A percentile compares a stretch with the other conserved stretches of the same genome.
These are phyloP conservation scores for Delitschia confertaspora DNA, from an alignment of 495 filamentous ascomycete species.

Conservation along the genomic window DNA sequence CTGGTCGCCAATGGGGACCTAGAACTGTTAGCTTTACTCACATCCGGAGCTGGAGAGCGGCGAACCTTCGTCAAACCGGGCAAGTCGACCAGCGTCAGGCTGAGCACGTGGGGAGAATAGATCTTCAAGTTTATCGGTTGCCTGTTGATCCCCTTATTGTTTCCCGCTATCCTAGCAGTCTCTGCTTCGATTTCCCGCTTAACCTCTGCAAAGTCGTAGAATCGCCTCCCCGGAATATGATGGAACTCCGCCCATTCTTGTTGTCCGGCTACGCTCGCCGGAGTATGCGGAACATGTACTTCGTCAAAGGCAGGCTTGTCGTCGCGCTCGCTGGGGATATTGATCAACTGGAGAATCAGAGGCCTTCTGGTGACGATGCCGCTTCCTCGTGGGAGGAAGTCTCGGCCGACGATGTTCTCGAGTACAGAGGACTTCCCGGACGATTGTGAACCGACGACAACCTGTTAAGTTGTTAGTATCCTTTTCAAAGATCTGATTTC, in stretches of 20 bases:
- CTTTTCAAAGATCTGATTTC: slow-evolving; percentile 4
- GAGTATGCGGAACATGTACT: slow-evolving; percentile 58
- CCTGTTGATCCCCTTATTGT: slow-evolving; percentile 96
- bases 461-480: slow-evolving; percentile 44
- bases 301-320: slow-evolving; percentile 57
- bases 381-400: slow-evolving; percentile 92
- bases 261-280: slow-evolving; percentile 59
- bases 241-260: slow-evolving; percentile 96
- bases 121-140: slow-evolving; percentile 98
- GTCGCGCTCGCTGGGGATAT: slow-evolving; percentile 73
- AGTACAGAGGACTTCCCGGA: slow-evolving; percentile 99
- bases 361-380: slow-evolving; percentile 93
- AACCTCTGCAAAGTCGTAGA: slow-evolving; percentile 85
- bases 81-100: slow-evolving; percentile 90
- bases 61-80: slow-evolving; percentile 90
- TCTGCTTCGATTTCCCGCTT: slow-evolving; percentile 97
- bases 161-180: slow-evolving; percentile 88
- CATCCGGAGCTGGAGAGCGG: slow-evolving; percentile 1
- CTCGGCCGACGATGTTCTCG: slow-evolving; percentile 96
- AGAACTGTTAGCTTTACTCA: slow-evolving; percentile 18
- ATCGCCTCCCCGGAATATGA: slow-evolving; percentile 79
- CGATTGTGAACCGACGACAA: slow-evolving; percentile 96
- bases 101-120: slow-evolving; percentile 94
- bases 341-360: slow-evolving; percentile 95
- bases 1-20: slow-evolving; percentile 95